A percentile compares a stretch with the other conserved stretches of the same genome.
Conservation (phyloP, 441 rosid genomes). For the Mallotus repandus region DNA sequence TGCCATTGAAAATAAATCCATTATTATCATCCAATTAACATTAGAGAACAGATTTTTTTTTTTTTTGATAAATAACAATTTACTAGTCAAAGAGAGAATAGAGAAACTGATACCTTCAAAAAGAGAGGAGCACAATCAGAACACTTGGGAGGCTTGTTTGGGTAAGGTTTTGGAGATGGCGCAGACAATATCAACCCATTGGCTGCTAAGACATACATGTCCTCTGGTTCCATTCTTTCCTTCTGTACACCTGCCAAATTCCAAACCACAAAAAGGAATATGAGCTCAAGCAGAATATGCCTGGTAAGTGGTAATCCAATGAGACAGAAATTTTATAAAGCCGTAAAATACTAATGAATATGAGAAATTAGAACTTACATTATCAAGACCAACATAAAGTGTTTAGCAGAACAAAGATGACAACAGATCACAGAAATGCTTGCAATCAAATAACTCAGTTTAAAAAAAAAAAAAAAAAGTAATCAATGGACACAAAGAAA, state of each 20-base stretch:
- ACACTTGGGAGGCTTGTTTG: conserved; percentile 88
- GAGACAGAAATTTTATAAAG: neutral
- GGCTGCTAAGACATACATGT: conserved; percentile 76
- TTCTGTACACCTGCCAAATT: conserved; percentile 82
- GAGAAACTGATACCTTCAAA: conserved; percentile 57
- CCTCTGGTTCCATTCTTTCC: conserved; percentile 98
- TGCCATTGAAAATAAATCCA: neutral
- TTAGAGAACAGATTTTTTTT: conserved; percentile 13
- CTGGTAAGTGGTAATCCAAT: neutral
- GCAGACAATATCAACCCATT: conserved; percentile 61
- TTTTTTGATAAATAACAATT: neutral
- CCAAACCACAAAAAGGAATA: conserved; percentile 23
- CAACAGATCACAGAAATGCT: neutral
- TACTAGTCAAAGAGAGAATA: neutral
- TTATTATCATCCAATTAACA: conserved; percentile 3
- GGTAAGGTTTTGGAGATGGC: conserved; percentile 86
- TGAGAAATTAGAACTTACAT: neutral
- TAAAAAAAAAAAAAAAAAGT: neutral
- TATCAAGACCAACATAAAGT: neutral
- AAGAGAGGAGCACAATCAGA: conserved; percentile 95
- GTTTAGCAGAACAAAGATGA: neutral
- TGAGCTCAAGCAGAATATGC: neutral
- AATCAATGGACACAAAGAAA: neutral
- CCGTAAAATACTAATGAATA: neutral
- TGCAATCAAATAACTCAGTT: neutral